phyloP scores from a whole-genome alignment of 1,284 basidiomycete species.

The Golubevia sp. region DNA sequence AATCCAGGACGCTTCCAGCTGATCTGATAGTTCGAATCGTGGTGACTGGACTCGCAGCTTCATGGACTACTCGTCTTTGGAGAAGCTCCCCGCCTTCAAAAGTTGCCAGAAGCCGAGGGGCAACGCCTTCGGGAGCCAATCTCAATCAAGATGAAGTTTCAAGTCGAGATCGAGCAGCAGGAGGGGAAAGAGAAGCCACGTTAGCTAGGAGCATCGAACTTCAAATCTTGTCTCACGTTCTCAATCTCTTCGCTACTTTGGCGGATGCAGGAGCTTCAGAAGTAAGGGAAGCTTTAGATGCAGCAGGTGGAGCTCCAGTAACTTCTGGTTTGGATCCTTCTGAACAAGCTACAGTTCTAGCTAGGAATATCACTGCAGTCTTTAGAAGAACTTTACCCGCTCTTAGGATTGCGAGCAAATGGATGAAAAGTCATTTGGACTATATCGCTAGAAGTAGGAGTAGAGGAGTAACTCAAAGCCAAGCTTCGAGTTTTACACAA shows the following conservation, averaged over 20 bases:
- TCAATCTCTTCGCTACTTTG: conserved; percentile 73
- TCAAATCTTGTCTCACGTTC: conserved; percentile 73
- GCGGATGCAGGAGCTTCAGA: conserved; percentile 71
- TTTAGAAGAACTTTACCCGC: conserved; percentile 85
- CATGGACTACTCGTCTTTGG: conserved; percentile 42
- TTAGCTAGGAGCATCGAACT: conserved; percentile 66
- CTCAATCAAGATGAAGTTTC: background rate
- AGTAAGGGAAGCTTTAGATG: conserved; percentile 57
- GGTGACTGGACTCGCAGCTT: conserved; percentile 40
- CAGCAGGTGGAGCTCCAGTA: conserved; percentile 1
- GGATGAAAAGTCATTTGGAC: conserved; percentile 79
- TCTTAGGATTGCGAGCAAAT: conserved; percentile 83
- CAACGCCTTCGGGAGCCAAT: too few relatives aligned
- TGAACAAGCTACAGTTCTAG: conserved; percentile 37
- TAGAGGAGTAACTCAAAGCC: conserved; percentile 22
- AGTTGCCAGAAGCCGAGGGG: too few relatives aligned
- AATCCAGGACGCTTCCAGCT: conserved; percentile 27
- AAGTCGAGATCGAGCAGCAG: background rate
- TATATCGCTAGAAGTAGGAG: conserved; percentile 66
- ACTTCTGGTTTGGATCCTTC: background rate
- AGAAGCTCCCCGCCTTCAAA: conserved; percentile 2
- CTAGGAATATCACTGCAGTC: conserved; percentile 80
- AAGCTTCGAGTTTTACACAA: conserved; percentile 4
- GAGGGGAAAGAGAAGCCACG: conserved; percentile 32
- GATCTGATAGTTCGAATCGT: conserved; percentile 46